Conservation (phyloP, 768 basidiomycete genomes). For the Psilocybe tampanensis region DNA sequence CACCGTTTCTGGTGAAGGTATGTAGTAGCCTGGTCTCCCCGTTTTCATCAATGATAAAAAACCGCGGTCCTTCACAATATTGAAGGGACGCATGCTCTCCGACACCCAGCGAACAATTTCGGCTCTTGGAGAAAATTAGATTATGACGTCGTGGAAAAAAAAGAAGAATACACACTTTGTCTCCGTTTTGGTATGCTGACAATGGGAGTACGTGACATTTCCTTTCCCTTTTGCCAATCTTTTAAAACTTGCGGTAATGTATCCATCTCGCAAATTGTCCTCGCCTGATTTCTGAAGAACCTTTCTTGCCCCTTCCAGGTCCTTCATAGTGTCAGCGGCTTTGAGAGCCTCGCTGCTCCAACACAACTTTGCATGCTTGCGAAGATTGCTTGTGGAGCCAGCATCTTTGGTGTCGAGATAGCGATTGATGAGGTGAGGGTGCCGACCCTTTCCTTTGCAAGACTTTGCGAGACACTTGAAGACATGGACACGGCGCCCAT, state of each 20-base stretch:
- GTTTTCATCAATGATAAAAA: conserved; percentile 14
- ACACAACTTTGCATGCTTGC: conserved; percentile 23
- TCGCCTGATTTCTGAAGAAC: too few relatives aligned
- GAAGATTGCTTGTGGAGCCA: conserved; percentile 32
- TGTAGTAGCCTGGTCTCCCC: conserved; percentile 10
- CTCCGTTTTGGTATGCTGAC: too few relatives aligned
- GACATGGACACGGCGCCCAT: conserved; percentile 23
- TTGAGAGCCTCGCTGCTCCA: too few relatives aligned
- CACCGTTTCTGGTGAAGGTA: conserved; percentile 12
- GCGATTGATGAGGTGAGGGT: neutral
- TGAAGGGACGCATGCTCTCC: conserved; percentile 11
- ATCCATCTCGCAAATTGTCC: too few relatives aligned
- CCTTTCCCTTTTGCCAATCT: too few relatives aligned
- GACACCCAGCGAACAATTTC: conserved; percentile 30
- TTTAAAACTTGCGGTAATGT: too few relatives aligned
- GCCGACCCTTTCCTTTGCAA: conserved; percentile 24
- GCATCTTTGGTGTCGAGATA: conserved; percentile 20
- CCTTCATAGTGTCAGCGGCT: too few relatives aligned
- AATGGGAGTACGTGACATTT: too few relatives aligned
- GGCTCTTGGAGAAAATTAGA: neutral
- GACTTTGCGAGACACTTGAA: conserved; percentile 16
- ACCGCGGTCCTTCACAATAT: conserved; percentile 16
- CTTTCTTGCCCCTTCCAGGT: too few relatives aligned
- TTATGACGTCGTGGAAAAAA: too few relatives aligned
- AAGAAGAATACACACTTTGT: too few relatives aligned